These are phyloP conservation scores for Ophiosphaerella narmari DNA, from an alignment of 2,329 filamentous ascomycete genomes.

Conservation along the genomic window DNA sequence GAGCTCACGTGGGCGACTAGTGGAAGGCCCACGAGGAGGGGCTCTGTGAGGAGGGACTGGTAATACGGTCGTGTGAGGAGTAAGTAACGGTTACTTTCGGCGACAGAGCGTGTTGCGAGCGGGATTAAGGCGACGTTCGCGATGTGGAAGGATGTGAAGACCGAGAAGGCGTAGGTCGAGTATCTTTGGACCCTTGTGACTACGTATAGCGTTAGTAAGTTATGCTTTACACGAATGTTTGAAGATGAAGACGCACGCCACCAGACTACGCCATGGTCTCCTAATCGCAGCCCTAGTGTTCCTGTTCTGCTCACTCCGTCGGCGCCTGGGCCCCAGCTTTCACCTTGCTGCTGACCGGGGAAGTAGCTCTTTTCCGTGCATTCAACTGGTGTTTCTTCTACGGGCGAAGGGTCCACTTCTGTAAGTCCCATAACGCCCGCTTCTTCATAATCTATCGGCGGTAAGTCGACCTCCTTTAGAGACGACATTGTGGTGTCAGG, in stretches of 20 bases:
- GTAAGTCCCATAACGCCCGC: constrained; percentile 69
- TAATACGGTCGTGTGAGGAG: constrained; percentile 92
- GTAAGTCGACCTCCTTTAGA: constrained; percentile 13
- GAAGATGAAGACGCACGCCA: constrained; percentile 64
- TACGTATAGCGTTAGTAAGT: constrained; percentile 39
- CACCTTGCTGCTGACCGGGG: constrained; percentile 25
- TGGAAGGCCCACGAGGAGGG: constrained; percentile 76
- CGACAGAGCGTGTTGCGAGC: constrained; percentile 54
- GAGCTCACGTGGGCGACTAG: constrained; percentile 76
- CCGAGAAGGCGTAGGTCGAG: constrained; percentile 69
- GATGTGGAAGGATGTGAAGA: constrained; percentile 51
- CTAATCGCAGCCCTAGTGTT: constrained; percentile 58
- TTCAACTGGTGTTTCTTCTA: constrained; percentile 61
- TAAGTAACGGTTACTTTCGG: constrained; percentile 79
- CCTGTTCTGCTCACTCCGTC: constrained; percentile 21
- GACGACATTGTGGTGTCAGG: constrained; percentile 13
- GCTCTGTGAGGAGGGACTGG: constrained; percentile 77
- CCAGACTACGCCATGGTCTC: constrained; percentile 73
- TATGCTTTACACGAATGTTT: background rate
- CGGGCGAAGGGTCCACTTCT: constrained; percentile 81
- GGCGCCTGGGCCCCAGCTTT: constrained; percentile 11
- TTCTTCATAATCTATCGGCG: constrained; percentile 32
- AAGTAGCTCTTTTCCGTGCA: constrained; percentile 58
- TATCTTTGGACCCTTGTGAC: constrained; percentile 82
- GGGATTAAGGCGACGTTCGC: constrained; percentile 53